These are phyloP conservation scores for Ceratocystis cacaofunesta DNA, from an alignment of 2,329 filamentous ascomycete genomes.

Conservation along the genomic window DNA sequence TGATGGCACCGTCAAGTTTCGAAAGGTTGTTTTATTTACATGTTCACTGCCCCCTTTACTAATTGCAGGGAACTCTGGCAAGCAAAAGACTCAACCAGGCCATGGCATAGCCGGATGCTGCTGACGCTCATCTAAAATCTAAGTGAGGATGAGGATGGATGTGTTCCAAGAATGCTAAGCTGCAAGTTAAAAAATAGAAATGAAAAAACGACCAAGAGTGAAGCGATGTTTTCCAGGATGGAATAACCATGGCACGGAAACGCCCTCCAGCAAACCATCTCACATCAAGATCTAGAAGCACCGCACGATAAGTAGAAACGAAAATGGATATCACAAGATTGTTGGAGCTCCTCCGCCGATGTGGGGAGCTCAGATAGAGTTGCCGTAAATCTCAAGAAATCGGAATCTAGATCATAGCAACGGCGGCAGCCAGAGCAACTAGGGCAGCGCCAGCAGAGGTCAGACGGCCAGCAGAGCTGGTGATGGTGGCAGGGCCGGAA, in stretches of 20 bases:
- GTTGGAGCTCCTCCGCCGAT: not conserved
- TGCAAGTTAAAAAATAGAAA: constrained; percentile 1
- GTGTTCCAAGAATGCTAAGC: not conserved
- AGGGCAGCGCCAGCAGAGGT: constrained; percentile 13
- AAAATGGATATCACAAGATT: constrained; percentile 7
- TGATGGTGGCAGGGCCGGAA: constrained; percentile 2
- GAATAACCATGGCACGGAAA: not conserved
- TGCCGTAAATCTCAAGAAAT: constrained; percentile 1
- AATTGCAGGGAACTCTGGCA: constrained; percentile 1
- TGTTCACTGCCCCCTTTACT: constrained; percentile 5
- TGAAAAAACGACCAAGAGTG: not conserved
- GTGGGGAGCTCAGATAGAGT: not conserved
- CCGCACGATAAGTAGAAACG: constrained; percentile 1
- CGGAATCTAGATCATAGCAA: constrained; percentile 16
- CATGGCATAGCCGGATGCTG: not conserved
- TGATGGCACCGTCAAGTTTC: not conserved
- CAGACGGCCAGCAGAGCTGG: constrained; percentile 14
- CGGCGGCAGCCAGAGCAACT: constrained; percentile 12
- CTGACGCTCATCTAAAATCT: not conserved
- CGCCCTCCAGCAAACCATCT: not conserved
- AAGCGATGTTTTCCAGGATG: not conserved
- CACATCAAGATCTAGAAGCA: not conserved
- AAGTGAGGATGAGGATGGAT: not conserved
- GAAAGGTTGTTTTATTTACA: constrained; percentile 8
- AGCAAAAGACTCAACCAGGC: not conserved